Percentiles rank a stretch among this genome's conserved stretches.
Conservation (phyloP, 768 basidiomycete species). For the Suillus discolor region DNA sequence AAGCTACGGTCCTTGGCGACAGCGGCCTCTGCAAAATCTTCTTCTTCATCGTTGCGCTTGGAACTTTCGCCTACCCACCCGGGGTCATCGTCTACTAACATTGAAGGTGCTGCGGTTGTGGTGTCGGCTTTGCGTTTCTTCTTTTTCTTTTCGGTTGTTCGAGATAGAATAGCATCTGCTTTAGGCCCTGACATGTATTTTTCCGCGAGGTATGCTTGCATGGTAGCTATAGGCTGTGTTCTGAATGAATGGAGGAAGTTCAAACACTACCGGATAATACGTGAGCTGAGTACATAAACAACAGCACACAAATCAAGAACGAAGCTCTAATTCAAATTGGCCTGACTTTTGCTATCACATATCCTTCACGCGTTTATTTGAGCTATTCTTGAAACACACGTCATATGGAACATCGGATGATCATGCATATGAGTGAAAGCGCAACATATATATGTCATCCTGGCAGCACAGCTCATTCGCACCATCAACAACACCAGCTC, state of each 20-base stretch:
- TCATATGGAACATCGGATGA: too few species aligned
- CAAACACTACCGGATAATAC: not conserved
- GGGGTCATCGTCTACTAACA: conserved; percentile 70
- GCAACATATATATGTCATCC: too few species aligned
- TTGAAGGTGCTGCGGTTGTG: conserved; percentile 27
- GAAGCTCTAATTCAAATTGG: too few species aligned
- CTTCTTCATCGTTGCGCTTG: conserved; percentile 57
- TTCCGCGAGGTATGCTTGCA: conserved; percentile 85
- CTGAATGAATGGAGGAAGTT: not conserved
- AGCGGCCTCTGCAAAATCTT: conserved; percentile 60
- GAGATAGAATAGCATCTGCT: conserved; percentile 90
- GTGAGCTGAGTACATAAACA: not conserved
- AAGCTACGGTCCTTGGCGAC: conserved; percentile 77
- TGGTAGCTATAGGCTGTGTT: conserved; percentile 19
- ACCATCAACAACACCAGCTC: too few species aligned
- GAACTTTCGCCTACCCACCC: conserved; percentile 58
- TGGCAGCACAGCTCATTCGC: too few species aligned
- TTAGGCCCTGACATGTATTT: conserved; percentile 98
- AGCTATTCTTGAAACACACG: too few species aligned
- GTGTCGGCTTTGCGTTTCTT: conserved; percentile 61
- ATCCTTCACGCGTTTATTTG: too few species aligned
- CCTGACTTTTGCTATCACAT: too few species aligned
- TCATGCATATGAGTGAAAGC: too few species aligned
- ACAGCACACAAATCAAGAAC: not conserved
- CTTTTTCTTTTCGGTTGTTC: conserved; percentile 62